Evolutionary conservation across 495 filamentous ascomycete species (phyloP).

Genomic region (Aspergillus olivimuriae): DNA sequence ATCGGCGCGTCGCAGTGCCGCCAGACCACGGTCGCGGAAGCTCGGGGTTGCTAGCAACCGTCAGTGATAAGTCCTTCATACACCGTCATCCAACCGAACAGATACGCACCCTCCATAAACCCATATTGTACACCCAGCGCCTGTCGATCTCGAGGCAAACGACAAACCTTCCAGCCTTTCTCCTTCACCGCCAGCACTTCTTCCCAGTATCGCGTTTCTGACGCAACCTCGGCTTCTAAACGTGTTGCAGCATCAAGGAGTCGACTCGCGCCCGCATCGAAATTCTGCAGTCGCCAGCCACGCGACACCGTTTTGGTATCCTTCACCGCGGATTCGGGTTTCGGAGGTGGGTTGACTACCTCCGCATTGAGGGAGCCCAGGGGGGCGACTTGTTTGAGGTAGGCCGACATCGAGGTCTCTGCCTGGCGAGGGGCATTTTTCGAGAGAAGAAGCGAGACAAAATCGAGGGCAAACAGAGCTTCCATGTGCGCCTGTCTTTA

Average conservation of each 20-base stretch:
- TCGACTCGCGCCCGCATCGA: conserved; percentile 67
- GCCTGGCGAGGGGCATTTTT: conserved; percentile 65
- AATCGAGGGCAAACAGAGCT: conserved; percentile 66
- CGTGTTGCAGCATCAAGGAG: conserved; percentile 65
- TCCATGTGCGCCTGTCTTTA: conserved; percentile 59
- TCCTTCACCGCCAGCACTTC: conserved; percentile 74
- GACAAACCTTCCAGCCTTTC: conserved; percentile 76
- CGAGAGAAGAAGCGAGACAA: conserved; percentile 76
- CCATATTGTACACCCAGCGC: conserved; percentile 82
- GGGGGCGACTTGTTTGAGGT: conserved; percentile 61
- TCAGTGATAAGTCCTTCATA: conserved; percentile 5
- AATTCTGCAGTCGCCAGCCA: conserved; percentile 73
- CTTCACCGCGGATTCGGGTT: conserved; percentile 42
- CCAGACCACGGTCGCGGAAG: conserved; percentile 73
- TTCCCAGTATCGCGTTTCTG: conserved; percentile 84
- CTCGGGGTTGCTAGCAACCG: conserved; percentile 55
- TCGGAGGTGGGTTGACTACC: conserved; percentile 51
- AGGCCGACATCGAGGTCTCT: conserved; percentile 59
- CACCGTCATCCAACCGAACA: not conserved
- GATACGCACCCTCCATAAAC: conserved; percentile 60
- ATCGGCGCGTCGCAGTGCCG: conserved; percentile 63
- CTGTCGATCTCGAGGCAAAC: conserved; percentile 64
- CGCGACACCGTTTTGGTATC: conserved; percentile 55
- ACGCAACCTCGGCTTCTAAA: conserved; percentile 66
- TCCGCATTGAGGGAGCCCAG: conserved; percentile 73